Base-by-base conservation (phyloP, 345 rosid genomes). In the Brassica cretica region DNA sequence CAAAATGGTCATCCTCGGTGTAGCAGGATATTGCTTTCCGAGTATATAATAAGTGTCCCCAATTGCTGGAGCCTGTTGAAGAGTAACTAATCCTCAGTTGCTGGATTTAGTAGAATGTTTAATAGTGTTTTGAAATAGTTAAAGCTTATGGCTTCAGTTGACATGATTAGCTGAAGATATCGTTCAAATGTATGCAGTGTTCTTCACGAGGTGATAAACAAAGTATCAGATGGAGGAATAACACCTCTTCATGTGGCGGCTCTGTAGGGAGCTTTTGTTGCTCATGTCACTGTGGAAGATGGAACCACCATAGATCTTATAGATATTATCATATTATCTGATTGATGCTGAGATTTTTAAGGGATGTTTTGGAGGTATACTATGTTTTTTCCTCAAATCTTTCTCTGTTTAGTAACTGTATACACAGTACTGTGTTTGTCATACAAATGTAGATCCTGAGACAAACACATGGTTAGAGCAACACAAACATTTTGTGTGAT, bases 161-260 rank as follows among this genome's bases (percentile, higher is more conserved):
- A 14, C 18, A 1, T 63, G 66, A 1, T 70, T 63, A 39, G 53
- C 64, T 25, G 32, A 59, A 46, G 16, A 27, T 24, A 68, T 39
- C n/a, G 70, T 79, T 10, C n/a, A 70, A 16, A 10, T 83, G 24
- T 27, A 19, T 71, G 41, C 30, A 90, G 96, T 84, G 90, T 85
- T 70, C 93, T 93, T 64, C 77, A 25, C 37, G 87, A 85, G 75
- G 86, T 93, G 74, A 87, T 91, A 73, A 89, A 89, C 74, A 93
- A 79, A 84, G 84, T 93, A 73, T 94, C 97, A 63, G 97, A 95
- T 85, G 97, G 99, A 84, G 93, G 99, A 9, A 86, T 95, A 66
- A 90, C 98, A 37, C 93, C 97, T 74, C 87, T 95, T 74, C 97
- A 95, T 80, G 91, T 95, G 91, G 98, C 93, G 33, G 89, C 97